phyloP scores from a whole-genome alignment of 352 stramenopile species.

The Phytophthora constricta region DNA sequence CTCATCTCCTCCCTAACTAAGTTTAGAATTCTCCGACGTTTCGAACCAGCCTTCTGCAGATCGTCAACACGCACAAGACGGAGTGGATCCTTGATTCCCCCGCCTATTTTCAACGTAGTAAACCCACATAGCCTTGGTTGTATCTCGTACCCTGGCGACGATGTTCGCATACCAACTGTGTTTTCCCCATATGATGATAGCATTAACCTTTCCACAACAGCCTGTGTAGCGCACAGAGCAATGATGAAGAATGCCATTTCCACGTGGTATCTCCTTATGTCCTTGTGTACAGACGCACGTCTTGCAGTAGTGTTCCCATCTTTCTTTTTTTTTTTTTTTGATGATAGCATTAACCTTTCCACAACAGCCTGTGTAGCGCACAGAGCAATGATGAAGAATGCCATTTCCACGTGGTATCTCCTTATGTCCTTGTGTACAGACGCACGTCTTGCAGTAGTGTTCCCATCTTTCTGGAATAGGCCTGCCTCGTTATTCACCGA shows the following conservation, averaged over 20 bases:
- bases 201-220: not conserved
- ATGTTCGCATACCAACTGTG: not conserved
- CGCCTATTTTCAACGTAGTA: not conserved
- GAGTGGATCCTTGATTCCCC: not conserved
- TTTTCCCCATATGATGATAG: not conserved
- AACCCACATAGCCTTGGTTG: not conserved
- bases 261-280: not conserved
- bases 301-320: too few species aligned
- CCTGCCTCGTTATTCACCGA: not conserved
- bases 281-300: not conserved
- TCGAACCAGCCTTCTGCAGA: not conserved
- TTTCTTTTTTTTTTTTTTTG: not conserved
- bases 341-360: not conserved
- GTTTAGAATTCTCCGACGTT: not conserved
- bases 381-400: not conserved
- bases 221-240: not conserved
- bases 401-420: not conserved
- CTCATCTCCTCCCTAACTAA: constrained; percentile 8
- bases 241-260: not conserved
- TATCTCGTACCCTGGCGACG: not conserved
- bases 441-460: not conserved
- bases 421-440: not conserved
- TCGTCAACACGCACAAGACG: not conserved
- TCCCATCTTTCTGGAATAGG: not conserved
- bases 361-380: not conserved